Base-by-base conservation (phyloP, 768 basidiomycete species). In the Suillus paluster region DNA sequence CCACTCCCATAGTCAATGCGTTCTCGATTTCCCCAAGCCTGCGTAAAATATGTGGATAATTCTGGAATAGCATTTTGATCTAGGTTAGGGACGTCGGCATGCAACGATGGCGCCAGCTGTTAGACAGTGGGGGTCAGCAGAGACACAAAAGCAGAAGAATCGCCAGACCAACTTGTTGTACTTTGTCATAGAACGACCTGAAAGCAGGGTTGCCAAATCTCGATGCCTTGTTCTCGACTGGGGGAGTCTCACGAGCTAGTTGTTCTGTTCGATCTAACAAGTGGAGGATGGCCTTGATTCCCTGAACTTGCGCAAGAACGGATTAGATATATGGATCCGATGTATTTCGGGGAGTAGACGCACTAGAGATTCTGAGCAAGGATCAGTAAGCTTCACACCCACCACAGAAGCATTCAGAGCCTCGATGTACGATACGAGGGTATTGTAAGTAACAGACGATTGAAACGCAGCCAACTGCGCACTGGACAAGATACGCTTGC, bases 1-100 rank as follows among this genome's bases (percentile, higher is more conserved):
- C 97, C 97, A 69, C 95, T 97, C 19, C 97, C 97, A 75, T 99
- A 99, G 76, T 99, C 97, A 58, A 99, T 95, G 10, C 97, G 81
- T 50, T 89, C 86, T 36, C 91, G 80, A 73, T 92, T 97, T 1
- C 97, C 97, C 95, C 95, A 98, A 15, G 89, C 77, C 71, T 96
- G 93, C 39, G 81, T 77, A 70, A 99, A 91, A 73, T 98, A 99
- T 0, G 79, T 81, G 1, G 88, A 84, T 4, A 97, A 75, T 70
- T 97, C 97, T 6, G 79, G 70, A 6, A 87, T 81, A 1, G 88
- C 83, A 4, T 84, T 85, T 2, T 69, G 52, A 0, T 89, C 85
- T 2, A 95, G 72, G 8, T 80, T 79, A 0, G 87, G 84, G 9
- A 94, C 75, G 0, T 70, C 69, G 27, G 73, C 74, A 66, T 95